These are phyloP conservation scores for Mucor saturninus DNA, from an alignment of 371 early-diverging fungal species.

Conservation along the genomic window DNA sequence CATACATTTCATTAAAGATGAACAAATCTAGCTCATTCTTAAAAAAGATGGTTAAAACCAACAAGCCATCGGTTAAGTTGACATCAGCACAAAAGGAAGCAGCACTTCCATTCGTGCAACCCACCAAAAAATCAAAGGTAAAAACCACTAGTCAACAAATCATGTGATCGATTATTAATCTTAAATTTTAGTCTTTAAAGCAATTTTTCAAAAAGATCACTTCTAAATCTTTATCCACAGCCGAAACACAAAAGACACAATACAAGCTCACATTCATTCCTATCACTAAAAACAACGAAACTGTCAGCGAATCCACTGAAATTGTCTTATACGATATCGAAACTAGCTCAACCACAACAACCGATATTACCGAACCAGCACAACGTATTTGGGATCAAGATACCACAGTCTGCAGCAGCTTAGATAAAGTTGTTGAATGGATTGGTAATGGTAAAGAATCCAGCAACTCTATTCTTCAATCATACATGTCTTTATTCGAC, in stretches of 20 bases:
- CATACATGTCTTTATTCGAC: slow-evolving; percentile 75
- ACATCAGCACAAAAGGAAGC: slow-evolving; percentile 21
- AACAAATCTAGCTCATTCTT: slow-evolving; percentile 5
- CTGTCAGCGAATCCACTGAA: slow-evolving; percentile 1
- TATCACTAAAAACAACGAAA: slow-evolving; percentile 12
- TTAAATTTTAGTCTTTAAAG: slow-evolving; percentile 3
- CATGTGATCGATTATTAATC: background rate
- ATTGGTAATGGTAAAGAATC: slow-evolving; percentile 50
- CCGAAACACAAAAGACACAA: slow-evolving; percentile 11
- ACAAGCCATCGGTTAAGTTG: slow-evolving; percentile 14
- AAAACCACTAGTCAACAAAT: background rate
- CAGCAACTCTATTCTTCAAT: slow-evolving; percentile 57
- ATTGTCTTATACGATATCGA: slow-evolving; percentile 10
- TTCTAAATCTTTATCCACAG: background rate
- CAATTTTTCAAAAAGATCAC: slow-evolving; percentile 18
- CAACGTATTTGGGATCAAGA: slow-evolving; percentile 49
- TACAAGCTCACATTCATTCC: slow-evolving; percentile 23
- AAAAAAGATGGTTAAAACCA: slow-evolving; percentile 30
- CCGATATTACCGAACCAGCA: slow-evolving; percentile 23
- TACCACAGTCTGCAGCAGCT: slow-evolving; percentile 33
- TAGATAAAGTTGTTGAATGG: slow-evolving; percentile 45
- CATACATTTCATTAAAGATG: slow-evolving; percentile 8
- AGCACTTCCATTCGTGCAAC: slow-evolving; percentile 16
- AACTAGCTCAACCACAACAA: background rate
- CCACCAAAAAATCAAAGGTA: slow-evolving; percentile 22